These are phyloP conservation scores for Pseudogymnoascus pannorum DNA, from an alignment of 2,329 filamentous ascomycete species.

Conservation along the genomic window DNA sequence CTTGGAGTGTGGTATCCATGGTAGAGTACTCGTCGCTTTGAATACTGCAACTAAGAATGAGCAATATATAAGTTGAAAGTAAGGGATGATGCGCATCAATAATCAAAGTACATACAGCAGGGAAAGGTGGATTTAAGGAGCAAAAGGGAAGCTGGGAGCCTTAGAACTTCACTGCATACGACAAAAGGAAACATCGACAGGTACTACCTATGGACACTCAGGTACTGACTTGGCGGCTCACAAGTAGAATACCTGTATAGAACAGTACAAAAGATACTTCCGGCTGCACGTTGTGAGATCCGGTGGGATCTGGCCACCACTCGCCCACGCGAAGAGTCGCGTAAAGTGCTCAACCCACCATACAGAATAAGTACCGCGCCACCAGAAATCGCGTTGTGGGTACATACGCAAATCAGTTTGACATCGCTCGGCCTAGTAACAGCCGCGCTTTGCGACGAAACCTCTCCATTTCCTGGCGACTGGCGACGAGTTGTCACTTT, in stretches of 20 bases:
- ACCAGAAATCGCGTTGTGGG: neutral
- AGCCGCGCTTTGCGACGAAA: conserved; percentile 5
- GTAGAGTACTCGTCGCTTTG: neutral
- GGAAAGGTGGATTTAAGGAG: neutral
- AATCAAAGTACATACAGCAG: neutral
- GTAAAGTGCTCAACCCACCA: neutral
- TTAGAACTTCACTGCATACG: conserved; percentile 1
- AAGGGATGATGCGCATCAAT: neutral
- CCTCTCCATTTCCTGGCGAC: neutral
- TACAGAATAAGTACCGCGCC: neutral
- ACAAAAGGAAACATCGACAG: conserved; percentile 8
- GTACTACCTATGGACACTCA: neutral
- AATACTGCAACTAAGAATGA: neutral
- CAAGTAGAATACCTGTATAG: neutral
- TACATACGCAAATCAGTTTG: neutral
- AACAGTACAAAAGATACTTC: conserved; percentile 7
- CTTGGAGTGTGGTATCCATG: neutral
- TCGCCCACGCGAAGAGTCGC: neutral
- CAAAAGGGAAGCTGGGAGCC: neutral
- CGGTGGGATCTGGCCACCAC: neutral
- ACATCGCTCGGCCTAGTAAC: neutral
- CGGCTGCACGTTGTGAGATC: neutral
- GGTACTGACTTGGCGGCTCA: conserved; percentile 6
- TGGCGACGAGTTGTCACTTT: neutral
- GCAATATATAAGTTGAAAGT: neutral